Base-by-base conservation (phyloP, 2,329 filamentous ascomycete genomes). In the Endoconidiophora laricicola region DNA sequence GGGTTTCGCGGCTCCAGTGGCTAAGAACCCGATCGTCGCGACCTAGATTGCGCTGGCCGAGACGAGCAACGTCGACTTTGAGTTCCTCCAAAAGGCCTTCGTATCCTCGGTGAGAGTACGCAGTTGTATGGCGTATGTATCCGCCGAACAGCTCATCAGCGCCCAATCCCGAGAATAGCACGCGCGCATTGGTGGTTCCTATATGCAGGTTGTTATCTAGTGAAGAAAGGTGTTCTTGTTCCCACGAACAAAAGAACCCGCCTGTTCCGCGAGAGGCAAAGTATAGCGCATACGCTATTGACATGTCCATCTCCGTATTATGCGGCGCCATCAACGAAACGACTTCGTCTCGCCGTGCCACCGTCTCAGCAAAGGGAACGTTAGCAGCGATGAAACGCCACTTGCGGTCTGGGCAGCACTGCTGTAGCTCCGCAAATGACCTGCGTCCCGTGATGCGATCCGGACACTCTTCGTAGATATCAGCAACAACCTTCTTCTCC, bases 241-340 rank as follows among this genome's bases (percentile, higher is more conserved):
- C 20, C 44, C 47, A 43, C 4, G 46, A 43, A 38, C 37, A 42
- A 41, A 47, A 46, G 22, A 46, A 49, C 16, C 62, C 56, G 0
- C 81, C 86, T 46, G 67, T 62, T 1, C 87, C 90, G 38, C 86
- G 76, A 0, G 90, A 81, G 4, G 91, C 87, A 66, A 98, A 98
- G 63, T 95, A 96, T n/a, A 98, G 70, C 0, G 91, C 91, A 57
- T 76, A 82, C 0, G 85, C 83, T 58, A 98, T 98, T 3, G 91
- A 98, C 1, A 98, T 71, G 59, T 98, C 91, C 91, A 98, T 98
- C 64, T 98, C 91, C 0, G 91, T 98, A 57, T 94, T 90, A 64
- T 98, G 91, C 0, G 91, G 91, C 57, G 83, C 73, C 62, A 98
- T 95, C 16, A 98, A 69, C 2, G 76, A 72, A 37, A 88, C 74